Evolutionary conservation across 345 rosid species (phyloP).

Genomic region (Erysimum cheiranthoides): DNA sequence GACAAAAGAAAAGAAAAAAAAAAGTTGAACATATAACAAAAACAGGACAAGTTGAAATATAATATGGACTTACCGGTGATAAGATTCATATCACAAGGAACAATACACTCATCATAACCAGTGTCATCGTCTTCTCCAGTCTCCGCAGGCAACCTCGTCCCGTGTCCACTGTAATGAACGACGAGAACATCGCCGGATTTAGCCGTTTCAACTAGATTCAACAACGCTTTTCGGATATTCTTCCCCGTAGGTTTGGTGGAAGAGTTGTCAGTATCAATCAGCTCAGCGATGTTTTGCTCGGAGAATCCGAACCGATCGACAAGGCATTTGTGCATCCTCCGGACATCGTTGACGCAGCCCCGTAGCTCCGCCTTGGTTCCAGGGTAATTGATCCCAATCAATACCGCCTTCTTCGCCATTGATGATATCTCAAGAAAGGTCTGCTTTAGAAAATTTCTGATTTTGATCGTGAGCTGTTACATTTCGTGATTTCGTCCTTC

Average conservation of each 20-base stretch:
- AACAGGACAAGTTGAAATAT: neutral
- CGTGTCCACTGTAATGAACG: conserved; percentile 95
- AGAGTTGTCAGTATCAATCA: conserved; percentile 76
- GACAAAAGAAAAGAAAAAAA: too few species aligned
- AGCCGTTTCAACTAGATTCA: conserved; percentile 64
- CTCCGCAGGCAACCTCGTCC: conserved; percentile 97
- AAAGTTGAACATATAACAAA: neutral
- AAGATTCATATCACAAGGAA: conserved; percentile 95
- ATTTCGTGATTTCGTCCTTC: neutral
- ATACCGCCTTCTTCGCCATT: conserved; percentile 75
- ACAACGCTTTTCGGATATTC: conserved; percentile 66
- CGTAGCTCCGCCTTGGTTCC: conserved; percentile 85
- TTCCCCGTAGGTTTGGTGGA: conserved; percentile 77
- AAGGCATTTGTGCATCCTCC: conserved; percentile 63
- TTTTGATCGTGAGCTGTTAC: conserved; percentile 27
- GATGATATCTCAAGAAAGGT: neutral
- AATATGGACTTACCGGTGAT: conserved; percentile 61
- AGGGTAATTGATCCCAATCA: conserved; percentile 87
- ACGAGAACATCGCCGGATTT: conserved; percentile 66
- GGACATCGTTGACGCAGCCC: conserved; percentile 95
- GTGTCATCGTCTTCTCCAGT: conserved; percentile 96
- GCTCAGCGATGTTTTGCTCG: conserved; percentile 60
- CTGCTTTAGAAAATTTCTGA: neutral
- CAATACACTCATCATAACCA: conserved; percentile 94
- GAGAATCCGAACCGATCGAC: conserved; percentile 72